Evolutionary conservation across 371 early-diverging fungal species (phyloP).

Genomic region (Rhizopus arrhizus): DNA sequence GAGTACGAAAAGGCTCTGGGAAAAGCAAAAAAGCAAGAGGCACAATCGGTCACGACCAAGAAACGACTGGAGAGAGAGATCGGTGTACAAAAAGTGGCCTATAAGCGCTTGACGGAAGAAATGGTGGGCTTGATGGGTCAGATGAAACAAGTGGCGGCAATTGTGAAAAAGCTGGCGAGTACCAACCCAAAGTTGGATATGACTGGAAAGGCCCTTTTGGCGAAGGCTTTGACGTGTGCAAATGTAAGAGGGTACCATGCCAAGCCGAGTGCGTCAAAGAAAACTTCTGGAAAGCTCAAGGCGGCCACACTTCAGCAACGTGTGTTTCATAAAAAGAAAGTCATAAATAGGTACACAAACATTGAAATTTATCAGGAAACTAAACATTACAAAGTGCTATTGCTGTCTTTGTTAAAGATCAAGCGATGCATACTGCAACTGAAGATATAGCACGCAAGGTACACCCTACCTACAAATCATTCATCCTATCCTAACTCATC

Average conservation of each 20-base stretch:
- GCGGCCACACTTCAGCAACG: conserved; percentile 31
- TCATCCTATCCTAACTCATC: neutral
- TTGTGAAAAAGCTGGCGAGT: conserved; percentile 29
- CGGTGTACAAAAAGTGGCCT: conserved; percentile 25
- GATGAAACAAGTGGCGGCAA: conserved; percentile 39
- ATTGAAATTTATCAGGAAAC: neutral
- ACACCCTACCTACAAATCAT: neutral
- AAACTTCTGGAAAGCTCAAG: conserved; percentile 15
- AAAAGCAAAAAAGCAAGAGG: conserved; percentile 63
- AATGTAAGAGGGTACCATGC: conserved; percentile 27
- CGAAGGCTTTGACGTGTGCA: conserved; percentile 44
- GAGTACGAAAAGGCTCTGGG: conserved; percentile 70
- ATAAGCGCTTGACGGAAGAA: conserved; percentile 38
- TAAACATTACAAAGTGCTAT: conserved; percentile 21
- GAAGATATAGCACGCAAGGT: conserved; percentile 16
- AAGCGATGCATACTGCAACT: conserved; percentile 12
- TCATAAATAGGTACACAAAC: conserved; percentile 19
- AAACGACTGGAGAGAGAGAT: conserved; percentile 36
- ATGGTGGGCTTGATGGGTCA: conserved; percentile 28
- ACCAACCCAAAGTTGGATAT: conserved; percentile 1
- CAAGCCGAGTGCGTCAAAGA: conserved; percentile 19
- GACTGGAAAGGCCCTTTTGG: conserved; percentile 42
- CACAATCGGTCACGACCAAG: conserved; percentile 26
- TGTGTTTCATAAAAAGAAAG: conserved; percentile 35
- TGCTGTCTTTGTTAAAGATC: conserved; percentile 15